phyloP scores from a whole-genome alignment of 495 filamentous ascomycete species.

The Zalerion maritima region DNA sequence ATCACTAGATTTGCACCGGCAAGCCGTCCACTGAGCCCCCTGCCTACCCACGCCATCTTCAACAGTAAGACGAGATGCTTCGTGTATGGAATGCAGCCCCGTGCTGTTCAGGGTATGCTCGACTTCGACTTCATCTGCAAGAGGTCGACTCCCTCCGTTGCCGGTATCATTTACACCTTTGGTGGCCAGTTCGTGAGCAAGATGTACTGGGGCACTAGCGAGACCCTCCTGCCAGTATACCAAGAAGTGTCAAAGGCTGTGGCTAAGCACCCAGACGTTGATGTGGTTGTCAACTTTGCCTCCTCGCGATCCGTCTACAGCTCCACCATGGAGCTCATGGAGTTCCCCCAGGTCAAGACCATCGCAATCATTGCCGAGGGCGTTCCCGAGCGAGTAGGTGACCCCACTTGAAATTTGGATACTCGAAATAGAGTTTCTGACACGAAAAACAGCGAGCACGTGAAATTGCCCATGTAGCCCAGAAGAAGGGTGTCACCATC shows the following conservation, averaged over 20 bases:
- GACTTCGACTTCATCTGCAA: constrained; percentile 99
- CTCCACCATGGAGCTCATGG: constrained; percentile 97
- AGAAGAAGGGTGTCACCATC: constrained; percentile 98
- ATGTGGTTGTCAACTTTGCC: constrained; percentile 97
- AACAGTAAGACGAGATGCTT: constrained; percentile 99
- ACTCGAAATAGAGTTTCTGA: no score
- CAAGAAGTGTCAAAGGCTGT: constrained; percentile 88
- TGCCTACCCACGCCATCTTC: constrained; percentile 75
- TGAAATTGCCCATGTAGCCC: constrained; percentile 87
- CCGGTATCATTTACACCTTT: constrained; percentile 99
- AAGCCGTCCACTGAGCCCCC: constrained; percentile 79
- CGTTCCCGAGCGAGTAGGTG: constrained; percentile 87
- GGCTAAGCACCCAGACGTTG: constrained; percentile 92
- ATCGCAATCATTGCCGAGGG: constrained; percentile 99
- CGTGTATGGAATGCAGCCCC: constrained; percentile 95
- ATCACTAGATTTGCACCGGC: constrained; percentile 92
- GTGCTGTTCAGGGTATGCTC: constrained; percentile 98
- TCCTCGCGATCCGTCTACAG: constrained; percentile 95
- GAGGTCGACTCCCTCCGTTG: constrained; percentile 86
- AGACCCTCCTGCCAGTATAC: constrained; percentile 97
- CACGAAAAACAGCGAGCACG: constrained; percentile 80
- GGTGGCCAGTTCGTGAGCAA: constrained; percentile 99
- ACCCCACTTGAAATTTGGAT: neutral
- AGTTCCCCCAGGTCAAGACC: constrained; percentile 88
- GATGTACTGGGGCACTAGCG: constrained; percentile 99